Percentiles rank a stretch among this genome's conserved stretches.
Evolutionary conservation across 208 protist genomes (phyloP).

Genomic region (Sergeia podlipaevii): DNA sequence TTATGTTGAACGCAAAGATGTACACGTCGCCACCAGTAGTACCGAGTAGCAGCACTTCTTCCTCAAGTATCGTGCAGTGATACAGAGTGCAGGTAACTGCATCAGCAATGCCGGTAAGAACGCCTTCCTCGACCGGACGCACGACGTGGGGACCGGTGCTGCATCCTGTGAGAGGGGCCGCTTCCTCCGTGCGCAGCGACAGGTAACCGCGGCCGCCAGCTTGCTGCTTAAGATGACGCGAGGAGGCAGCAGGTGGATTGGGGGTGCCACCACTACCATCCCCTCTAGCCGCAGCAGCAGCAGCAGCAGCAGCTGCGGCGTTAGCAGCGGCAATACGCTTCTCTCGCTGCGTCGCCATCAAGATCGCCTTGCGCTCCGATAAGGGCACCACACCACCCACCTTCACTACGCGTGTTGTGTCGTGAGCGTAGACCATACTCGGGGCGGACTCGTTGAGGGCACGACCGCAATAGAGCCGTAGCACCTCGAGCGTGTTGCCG

Average conservation of each 20-base stretch:
- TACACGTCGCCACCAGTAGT: conserved; percentile 55
- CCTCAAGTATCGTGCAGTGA: conserved; percentile 42
- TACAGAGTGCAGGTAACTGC: conserved; percentile 48
- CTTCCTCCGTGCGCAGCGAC: conserved; percentile 29
- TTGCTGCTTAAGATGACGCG: background rate
- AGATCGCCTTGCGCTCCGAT: too few relatives aligned
- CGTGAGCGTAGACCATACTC: conserved; percentile 58
- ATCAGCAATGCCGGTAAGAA: conserved; percentile 61
- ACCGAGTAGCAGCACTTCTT: conserved; percentile 72
- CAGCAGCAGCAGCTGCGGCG: too few relatives aligned
- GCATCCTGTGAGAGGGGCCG: conserved; percentile 28
- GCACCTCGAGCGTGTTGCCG: conserved; percentile 59
- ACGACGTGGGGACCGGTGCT: conserved; percentile 53
- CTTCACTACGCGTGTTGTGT: conserved; percentile 45
- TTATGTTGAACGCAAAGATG: conserved; percentile 43
- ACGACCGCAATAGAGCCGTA: conserved; percentile 63
- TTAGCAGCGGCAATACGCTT: too few relatives aligned
- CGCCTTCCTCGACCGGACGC: conserved; percentile 53
- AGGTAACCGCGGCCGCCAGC: background rate
- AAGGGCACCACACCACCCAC: conserved; percentile 40
- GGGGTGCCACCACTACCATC: too few relatives aligned
- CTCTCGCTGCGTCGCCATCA: too few relatives aligned
- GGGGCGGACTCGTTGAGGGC: conserved; percentile 35
- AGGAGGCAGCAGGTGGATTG: too few relatives aligned
- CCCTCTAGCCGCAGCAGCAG: too few relatives aligned